Base-by-base conservation (phyloP, 768 basidiomycete species). In the Russula sp. region DNA sequence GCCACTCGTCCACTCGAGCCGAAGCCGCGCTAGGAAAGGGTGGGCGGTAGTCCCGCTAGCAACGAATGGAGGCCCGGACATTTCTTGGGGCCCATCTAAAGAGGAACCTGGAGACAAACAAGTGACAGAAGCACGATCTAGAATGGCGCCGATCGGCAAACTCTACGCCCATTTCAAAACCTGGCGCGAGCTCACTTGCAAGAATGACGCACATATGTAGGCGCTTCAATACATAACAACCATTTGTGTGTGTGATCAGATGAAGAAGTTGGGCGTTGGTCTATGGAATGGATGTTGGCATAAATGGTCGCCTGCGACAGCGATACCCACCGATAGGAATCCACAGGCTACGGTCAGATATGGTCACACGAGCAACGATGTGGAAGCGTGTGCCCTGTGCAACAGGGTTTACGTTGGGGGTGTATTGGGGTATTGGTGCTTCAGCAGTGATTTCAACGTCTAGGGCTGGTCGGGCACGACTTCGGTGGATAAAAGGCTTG, bases 311-410 rank as follows among this genome's bases (percentile, higher is more conserved):
- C 16, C n/a, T 26, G n/a, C 10, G 24, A 52, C 16, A 40, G 18
- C 30, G 18, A 26, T 26, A 64, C 75, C 59, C 62, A 80, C 81
- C 72, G 59, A 72, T 72, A 46, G 78, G 76, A 18, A 84, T 64
- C 66, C 74, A 81, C 20, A 80, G 67, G 67, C 81, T 83, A 36
- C 76, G 73, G 64, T 83, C 81, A 50, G 76, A 72, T 10, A 81
- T 69, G 52, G 72, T 75, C 28, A 81, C 66, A 36, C 81, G 79
- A 7, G 77, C 78, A 14, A 68, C 72, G 54, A 84, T 76, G 61
- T 82, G 83, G 68, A 84, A 83, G 36, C 81, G 75, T 24, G 77
- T 77, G 14, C 72, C 71, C 34, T 69, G 51, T 18, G 70, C 67
- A n/a, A 34, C 61, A 22, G 54, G 55, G 20, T 49, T 51, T 13